These are phyloP conservation scores for Penicillium silybi DNA, from an alignment of 495 filamentous ascomycete species.

Conservation along the genomic window DNA sequence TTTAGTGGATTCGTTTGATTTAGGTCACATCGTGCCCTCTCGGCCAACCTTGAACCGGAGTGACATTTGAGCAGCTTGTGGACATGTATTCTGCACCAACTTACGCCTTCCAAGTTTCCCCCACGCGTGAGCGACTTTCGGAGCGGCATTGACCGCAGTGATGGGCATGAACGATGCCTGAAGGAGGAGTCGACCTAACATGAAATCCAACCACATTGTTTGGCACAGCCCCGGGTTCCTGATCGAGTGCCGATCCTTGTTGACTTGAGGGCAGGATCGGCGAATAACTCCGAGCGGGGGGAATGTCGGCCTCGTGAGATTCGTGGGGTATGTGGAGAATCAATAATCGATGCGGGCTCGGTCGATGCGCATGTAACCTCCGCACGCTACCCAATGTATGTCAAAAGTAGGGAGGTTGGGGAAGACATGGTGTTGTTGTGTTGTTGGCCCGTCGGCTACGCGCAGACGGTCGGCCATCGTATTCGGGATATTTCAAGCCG, in stretches of 20 bases:
- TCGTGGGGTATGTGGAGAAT: constrained; percentile 2
- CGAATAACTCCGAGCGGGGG: constrained; percentile 3
- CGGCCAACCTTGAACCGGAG: not conserved
- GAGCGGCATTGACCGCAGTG: constrained; percentile 2
- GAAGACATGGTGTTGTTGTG: too few relatives aligned
- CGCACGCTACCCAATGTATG: constrained; percentile 2
- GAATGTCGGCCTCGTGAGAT: constrained; percentile 1
- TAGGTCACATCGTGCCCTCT: constrained; percentile 8
- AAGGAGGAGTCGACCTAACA: not conserved
- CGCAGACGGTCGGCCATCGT: too few relatives aligned
- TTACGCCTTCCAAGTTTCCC: not conserved
- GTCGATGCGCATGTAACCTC: constrained; percentile 16
- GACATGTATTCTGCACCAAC: not conserved
- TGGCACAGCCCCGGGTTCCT: not conserved
- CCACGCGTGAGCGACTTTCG: not conserved
- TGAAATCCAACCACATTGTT: not conserved
- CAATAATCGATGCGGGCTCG: not conserved
- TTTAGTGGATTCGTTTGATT: not conserved
- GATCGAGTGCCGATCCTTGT: constrained; percentile 16
- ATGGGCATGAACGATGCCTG: not conserved
- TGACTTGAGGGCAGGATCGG: constrained; percentile 6
- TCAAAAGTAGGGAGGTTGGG: not conserved
- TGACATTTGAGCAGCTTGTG: not conserved
- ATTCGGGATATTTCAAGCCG: too few relatives aligned
- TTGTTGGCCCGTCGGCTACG: not conserved